Evolutionary conservation across 371 early-diverging fungal species (phyloP).

Genomic region (Mortierella sp.): DNA sequence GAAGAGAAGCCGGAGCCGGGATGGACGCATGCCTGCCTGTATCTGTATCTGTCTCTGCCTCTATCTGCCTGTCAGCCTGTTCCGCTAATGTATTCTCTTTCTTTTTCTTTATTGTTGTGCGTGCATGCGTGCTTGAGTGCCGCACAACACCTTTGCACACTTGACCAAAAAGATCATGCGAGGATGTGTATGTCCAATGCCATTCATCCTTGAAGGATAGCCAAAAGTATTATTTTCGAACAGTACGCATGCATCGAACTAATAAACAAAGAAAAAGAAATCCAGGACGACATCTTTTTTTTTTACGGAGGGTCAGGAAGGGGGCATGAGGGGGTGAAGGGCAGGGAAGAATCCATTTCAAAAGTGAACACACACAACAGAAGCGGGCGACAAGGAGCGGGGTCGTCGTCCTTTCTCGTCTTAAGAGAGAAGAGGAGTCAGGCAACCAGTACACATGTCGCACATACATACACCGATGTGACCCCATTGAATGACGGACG

Average conservation of each 20-base stretch:
- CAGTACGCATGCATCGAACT: not conserved
- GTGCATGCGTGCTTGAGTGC: not conserved
- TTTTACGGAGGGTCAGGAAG: conserved; percentile 5
- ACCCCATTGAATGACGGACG: not conserved
- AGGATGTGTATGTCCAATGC: not conserved
- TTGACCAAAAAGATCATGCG: not conserved
- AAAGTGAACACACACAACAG: conserved; percentile 8
- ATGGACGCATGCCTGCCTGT: not conserved
- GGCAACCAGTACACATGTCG: not conserved
- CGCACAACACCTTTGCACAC: not conserved
- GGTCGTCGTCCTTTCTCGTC: not conserved
- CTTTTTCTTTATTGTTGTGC: not conserved
- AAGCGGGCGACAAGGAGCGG: not conserved
- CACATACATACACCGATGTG: not conserved
- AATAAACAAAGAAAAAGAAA: not conserved
- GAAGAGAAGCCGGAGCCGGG: not conserved
- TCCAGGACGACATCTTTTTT: not conserved
- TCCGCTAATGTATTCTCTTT: too few relatives aligned
- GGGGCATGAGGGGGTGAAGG: not conserved
- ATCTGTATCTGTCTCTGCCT: too few relatives aligned
- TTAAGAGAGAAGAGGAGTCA: not conserved
- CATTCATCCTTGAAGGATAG: not conserved
- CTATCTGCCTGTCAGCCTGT: too few relatives aligned
- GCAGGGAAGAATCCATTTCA: not conserved
- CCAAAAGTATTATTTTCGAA: too few relatives aligned